Base-by-base conservation (phyloP, 164 flowering plant genomes). In the Kalanchoe fedtschenkoi region DNA sequence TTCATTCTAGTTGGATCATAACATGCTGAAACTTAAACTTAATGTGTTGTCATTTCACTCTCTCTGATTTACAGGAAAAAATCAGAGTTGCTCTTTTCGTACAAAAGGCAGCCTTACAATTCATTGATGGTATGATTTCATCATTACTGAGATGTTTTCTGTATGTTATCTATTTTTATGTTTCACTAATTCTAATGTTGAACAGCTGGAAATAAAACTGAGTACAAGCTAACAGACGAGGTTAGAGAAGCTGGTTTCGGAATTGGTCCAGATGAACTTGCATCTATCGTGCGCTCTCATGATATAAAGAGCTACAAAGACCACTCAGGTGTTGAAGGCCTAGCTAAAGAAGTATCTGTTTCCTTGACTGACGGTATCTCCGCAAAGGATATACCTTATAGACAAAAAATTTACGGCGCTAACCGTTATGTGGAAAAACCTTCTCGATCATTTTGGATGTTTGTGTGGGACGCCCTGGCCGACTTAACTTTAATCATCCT, bases 101-200 rank as follows among this genome's bases (percentile, higher is more conserved):
- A 56, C 83, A 84, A 62, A 77, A 80, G 58, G 89, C 89, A 22
- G 86, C 86, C 34, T 63, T 82, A 57, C 79, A 75, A 14, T 84
- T 82, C 70, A 80, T 78, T 53, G 81, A 72, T 21, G 86, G 89
- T 80, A 81, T 53, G 69, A 11, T 30, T 32, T 54, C 22, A 21
- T 21, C 3, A 19, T 32, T 5, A 37, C 22, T 34, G 42, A 34
- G n/a, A 34, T 24, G 14, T 28, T 47, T 19, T 29, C 7, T 64
- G 42, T 26, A 7, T 29, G 37, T 35, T 30, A 30, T 17, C 11
- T 73, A 6, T 22, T 64, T 21, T 56, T 17, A 16, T 22, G 22
- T 35, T 24, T 30, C 57, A 26, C 78, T 76, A 63, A 62, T 3
- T 47, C 14, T 21, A 8, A 22, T 47, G 4, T 22, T 47, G 10